phyloP scores from a whole-genome alignment of 169 alveolate species.

The Theileria equi region DNA sequence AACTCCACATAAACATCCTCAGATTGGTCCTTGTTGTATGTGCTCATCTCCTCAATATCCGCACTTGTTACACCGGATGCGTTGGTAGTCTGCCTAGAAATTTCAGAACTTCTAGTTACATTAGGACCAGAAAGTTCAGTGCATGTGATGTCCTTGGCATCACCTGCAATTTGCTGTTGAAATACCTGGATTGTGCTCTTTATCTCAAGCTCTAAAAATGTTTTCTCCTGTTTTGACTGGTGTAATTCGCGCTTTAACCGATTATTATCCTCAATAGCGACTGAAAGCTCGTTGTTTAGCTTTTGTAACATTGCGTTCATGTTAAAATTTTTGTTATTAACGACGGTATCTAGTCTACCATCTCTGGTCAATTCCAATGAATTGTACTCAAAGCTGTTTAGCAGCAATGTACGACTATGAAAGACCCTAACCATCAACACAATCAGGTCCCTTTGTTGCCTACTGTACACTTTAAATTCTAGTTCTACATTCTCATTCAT shows the following conservation, averaged over 20 bases:
- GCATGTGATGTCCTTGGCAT: slow-evolving; percentile 16
- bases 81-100: slow-evolving; percentile 16
- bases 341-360: slow-evolving; percentile 48
- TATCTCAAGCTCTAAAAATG: slow-evolving; percentile 57
- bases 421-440: slow-evolving; percentile 60
- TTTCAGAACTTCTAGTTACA: not conserved
- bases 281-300: slow-evolving; percentile 47
- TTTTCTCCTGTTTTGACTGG: slow-evolving; percentile 56
- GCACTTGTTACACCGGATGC: slow-evolving; percentile 6
- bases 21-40: not conserved
- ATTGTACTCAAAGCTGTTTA: slow-evolving; percentile 49
- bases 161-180: slow-evolving; percentile 48
- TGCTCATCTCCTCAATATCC: not conserved
- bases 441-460: slow-evolving; percentile 53
- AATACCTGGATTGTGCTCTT: slow-evolving; percentile 59
- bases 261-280: slow-evolving; percentile 31
- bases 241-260: slow-evolving; percentile 34
- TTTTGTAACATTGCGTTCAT: slow-evolving; percentile 36
- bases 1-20: slow-evolving; percentile 45
- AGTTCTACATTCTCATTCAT: slow-evolving; percentile 31
- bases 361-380: slow-evolving; percentile 47
- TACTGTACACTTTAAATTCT: slow-evolving; percentile 46
- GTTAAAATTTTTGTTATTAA: slow-evolving; percentile 32
- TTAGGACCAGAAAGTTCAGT: not conserved
- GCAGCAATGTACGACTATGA: slow-evolving; percentile 49